Evolutionary conservation across 1,284 basidiomycete genomes (phyloP).

Genomic region (Pseudozyma thailandica): DNA sequence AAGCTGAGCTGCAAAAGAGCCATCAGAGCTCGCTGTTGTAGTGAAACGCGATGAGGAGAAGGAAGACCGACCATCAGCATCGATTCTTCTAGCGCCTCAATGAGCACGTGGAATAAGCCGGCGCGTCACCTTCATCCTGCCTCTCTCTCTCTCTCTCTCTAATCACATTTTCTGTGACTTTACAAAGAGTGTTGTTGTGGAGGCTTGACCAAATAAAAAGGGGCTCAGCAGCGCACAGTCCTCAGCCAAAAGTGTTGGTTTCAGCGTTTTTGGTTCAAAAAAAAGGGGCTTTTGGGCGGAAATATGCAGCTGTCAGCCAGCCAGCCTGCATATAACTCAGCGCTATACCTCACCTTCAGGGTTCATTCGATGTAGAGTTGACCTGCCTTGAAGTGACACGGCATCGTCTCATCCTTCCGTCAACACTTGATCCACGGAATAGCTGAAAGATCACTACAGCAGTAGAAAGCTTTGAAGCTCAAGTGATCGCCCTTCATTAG

Average conservation of each 20-base stretch:
- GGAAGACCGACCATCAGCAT: too few species aligned
- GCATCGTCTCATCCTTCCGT: too few species aligned
- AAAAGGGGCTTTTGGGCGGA: conserved; percentile 11
- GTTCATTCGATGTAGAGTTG: too few species aligned
- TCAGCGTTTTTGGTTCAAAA: background rate
- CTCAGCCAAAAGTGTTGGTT: conserved; percentile 7
- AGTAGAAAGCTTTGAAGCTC: background rate
- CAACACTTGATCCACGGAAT: too few species aligned
- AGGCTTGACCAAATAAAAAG: conserved; percentile 8
- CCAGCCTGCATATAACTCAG: background rate
- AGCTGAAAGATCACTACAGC: background rate
- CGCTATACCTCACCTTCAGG: background rate
- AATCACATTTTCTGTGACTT: background rate
- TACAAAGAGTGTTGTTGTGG: conserved; percentile 14
- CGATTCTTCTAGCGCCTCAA: too few species aligned
- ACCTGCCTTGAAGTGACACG: too few species aligned
- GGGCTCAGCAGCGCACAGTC: conserved; percentile 12
- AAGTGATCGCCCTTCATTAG: background rate
- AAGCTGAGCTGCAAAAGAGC: too few species aligned
- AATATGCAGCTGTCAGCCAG: too few species aligned
- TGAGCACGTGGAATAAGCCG: too few species aligned
- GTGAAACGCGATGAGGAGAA: too few species aligned
- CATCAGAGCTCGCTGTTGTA: too few species aligned
- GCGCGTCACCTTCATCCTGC: too few species aligned
- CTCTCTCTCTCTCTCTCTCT: background rate